Base-by-base conservation (phyloP, 495 filamentous ascomycete genomes). In the Neurospora sp. region DNA sequence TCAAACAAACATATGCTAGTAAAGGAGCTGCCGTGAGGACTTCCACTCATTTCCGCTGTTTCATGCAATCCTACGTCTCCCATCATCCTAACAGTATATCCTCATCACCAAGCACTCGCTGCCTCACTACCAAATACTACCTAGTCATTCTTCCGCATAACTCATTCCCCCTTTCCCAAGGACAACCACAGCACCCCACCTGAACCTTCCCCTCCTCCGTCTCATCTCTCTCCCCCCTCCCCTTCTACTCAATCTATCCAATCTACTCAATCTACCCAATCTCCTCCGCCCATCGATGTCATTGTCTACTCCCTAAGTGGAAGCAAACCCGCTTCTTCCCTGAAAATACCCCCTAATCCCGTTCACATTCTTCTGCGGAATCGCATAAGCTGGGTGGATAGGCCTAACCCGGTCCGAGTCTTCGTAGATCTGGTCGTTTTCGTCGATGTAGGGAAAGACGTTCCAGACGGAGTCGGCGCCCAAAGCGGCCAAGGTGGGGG, bases 311-410 rank as follows among this genome's bases (percentile, higher is more conserved):
- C 49, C 18, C 37, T 75, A 72, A 41, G 42, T 46, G 42, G 42
- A 46, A 46, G 31, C n/a, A 37, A 90, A 90, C 23, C 85, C 84
- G 69, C 78, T 81, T 80, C 88, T 89, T 31, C 81, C 80, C 75
- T 86, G 83, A 79, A 89, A 96, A 83, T 91, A 92, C 73, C 77
- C 78, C 82, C 87, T 87, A 76, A 91, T 90, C 14, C 82, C 83
- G 77, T 91, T 88, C 70, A 90, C 91, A 40, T 85, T 86, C 76
- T 88, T 85, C 82, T 90, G 89, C 16, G 94, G 93, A 71, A 98
- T 90, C 72, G 93, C 91, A 84, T 91, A 98, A 31, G 98, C 85
- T 11, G 96, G 96, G 81, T 98, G 93, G 39, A 93, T 85, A 23
- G 84, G 85, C 70, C 74, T 82, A 62, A 92, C 83, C 39, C 85